Conservation (phyloP, 768 basidiomycete species). For the Boletales sp. region DNA sequence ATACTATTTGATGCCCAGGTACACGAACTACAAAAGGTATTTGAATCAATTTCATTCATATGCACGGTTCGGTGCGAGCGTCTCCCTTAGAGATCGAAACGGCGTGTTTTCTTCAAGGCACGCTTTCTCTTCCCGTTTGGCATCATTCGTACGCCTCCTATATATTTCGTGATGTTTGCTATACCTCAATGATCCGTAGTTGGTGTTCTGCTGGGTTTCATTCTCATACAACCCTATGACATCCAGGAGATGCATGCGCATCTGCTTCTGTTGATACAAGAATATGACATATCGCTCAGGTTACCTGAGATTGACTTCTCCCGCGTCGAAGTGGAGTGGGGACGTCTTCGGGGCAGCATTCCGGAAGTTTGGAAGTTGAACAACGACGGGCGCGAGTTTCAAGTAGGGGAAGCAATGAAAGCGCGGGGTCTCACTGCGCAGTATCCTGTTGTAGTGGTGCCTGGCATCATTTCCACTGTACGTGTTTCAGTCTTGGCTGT, state of each 20-base stretch:
- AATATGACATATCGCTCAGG: slow-evolving; percentile 64
- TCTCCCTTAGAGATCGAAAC: slow-evolving; percentile 11
- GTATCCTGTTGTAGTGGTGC: slow-evolving; percentile 81
- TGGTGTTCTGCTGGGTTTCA: slow-evolving; percentile 59
- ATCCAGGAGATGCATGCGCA: slow-evolving; percentile 68
- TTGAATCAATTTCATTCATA: neutral
- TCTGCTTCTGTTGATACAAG: slow-evolving; percentile 60
- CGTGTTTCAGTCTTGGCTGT: slow-evolving; percentile 17
- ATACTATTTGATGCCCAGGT: slow-evolving; percentile 24
- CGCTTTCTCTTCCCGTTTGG: slow-evolving; percentile 73
- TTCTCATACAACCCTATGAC: slow-evolving; percentile 63
- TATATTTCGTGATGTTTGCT: neutral
- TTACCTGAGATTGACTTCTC: slow-evolving; percentile 66
- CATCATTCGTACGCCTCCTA: slow-evolving; percentile 46
- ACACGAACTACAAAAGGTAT: slow-evolving; percentile 23
- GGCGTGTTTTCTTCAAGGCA: slow-evolving; percentile 23
- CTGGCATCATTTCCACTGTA: slow-evolving; percentile 87
- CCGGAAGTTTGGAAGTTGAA: slow-evolving; percentile 83
- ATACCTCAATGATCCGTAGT: slow-evolving; percentile 38
- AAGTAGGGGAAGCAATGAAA: slow-evolving; percentile 67
- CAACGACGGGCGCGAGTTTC: slow-evolving; percentile 76
- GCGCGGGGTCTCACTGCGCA: slow-evolving; percentile 62
- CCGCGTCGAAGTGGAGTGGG: slow-evolving; percentile 70
- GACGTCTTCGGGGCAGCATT: slow-evolving; percentile 58
- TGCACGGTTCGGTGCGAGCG: neutral